A percentile compares a stretch with the other conserved stretches of the same genome.
Conservation (phyloP, 2,329 filamentous ascomycete species). For the Beauveria scarabaeidicola region DNA sequence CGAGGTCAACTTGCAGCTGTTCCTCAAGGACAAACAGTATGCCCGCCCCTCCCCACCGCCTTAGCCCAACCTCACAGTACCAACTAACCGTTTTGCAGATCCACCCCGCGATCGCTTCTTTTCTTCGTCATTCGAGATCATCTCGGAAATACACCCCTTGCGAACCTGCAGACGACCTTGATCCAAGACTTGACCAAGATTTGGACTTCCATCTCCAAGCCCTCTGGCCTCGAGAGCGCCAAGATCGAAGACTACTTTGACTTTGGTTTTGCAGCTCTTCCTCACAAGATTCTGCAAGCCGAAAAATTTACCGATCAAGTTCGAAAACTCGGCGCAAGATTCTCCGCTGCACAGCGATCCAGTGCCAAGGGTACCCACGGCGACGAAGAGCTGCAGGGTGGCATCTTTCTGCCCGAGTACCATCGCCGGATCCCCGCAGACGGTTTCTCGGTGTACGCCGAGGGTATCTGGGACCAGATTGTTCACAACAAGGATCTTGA, state of each 20-base stretch:
- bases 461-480: constrained; percentile 96
- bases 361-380: constrained; percentile 51
- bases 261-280: constrained; percentile 90
- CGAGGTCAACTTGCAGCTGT: constrained; percentile 94
- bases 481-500: constrained; percentile 98
- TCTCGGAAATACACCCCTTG: constrained; percentile 80
- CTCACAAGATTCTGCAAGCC: constrained; percentile 92
- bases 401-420: constrained; percentile 87
- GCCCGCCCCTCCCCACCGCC: constrained; percentile 21
- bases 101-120: constrained; percentile 78
- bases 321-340: constrained; percentile 68
- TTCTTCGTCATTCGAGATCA: constrained; percentile 99
- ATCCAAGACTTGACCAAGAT: constrained; percentile 86
- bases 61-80: not conserved
- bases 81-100: constrained; percentile 41
- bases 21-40: constrained; percentile 89
- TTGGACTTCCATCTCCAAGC: constrained; percentile 90
- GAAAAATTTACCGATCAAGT: constrained; percentile 83
- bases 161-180: constrained; percentile 83
- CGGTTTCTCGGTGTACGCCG: constrained; percentile 89
- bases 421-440: constrained; percentile 93
- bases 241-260: constrained; percentile 97
- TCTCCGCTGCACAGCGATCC: constrained; percentile 71
- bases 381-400: constrained; percentile 67
- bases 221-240: constrained; percentile 76